Percentiles rank a stretch among this genome's conserved stretches.
These are phyloP conservation scores for Tremella mesenterica DNA, from an alignment of 768 basidiomycete genomes.

Conservation along the genomic window DNA sequence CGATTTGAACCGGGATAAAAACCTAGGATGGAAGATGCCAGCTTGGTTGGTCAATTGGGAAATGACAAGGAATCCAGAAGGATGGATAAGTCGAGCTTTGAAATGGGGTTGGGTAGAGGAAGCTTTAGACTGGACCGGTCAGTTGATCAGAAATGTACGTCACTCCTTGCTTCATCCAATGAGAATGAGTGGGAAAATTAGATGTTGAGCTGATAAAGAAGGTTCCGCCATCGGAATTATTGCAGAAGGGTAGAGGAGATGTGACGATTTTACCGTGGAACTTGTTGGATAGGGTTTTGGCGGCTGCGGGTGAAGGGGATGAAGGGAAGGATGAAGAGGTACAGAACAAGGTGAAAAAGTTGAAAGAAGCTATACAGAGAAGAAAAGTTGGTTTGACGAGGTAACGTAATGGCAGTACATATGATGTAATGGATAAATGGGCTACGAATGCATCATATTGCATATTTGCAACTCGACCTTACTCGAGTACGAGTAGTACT, in stretches of 20 bases:
- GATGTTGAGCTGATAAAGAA: background rate
- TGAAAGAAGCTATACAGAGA: conserved; percentile 16
- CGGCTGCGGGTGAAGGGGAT: conserved; percentile 24
- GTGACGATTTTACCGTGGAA: conserved; percentile 23
- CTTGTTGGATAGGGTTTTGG: conserved; percentile 30
- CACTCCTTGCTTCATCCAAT: background rate
- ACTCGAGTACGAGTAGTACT: no score
- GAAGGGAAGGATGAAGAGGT: conserved; percentile 26
- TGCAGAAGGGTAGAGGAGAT: conserved; percentile 12
- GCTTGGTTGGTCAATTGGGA: conserved; percentile 73
- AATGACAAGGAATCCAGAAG: conserved; percentile 51
- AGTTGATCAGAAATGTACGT: conserved; percentile 64
- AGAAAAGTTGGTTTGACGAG: conserved; percentile 13
- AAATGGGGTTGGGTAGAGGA: conserved; percentile 69
- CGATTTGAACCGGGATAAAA: conserved; percentile 50
- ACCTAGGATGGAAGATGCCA: conserved; percentile 51
- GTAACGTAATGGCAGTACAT: conserved; percentile 1
- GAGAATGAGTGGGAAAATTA: background rate
- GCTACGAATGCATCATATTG: background rate
- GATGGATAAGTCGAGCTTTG: conserved; percentile 68
- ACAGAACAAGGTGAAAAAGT: conserved; percentile 15
- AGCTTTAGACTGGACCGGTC: conserved; percentile 64
- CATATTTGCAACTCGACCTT: no score
- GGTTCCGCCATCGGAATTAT: conserved; percentile 33
- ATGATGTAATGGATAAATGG: background rate